phyloP scores from a whole-genome alignment of 1,284 basidiomycete species.

The Tilletia caries region DNA sequence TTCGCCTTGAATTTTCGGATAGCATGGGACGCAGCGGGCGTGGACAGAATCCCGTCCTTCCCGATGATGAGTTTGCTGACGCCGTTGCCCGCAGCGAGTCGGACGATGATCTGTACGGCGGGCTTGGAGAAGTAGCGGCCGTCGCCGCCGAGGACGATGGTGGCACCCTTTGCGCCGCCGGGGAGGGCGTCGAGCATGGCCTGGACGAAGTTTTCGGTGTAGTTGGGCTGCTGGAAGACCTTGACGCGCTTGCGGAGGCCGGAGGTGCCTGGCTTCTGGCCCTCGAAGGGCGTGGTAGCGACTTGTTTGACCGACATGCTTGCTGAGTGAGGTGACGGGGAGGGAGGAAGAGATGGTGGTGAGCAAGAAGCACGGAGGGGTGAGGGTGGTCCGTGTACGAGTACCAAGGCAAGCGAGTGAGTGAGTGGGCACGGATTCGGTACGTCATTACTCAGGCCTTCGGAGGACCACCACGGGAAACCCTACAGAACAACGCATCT shows the following conservation, averaged over 20 bases:
- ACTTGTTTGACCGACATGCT: constrained; percentile 44
- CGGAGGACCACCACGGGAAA: too few relatives aligned
- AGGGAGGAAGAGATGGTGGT: neutral
- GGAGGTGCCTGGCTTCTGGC: constrained; percentile 53
- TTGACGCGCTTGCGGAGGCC: constrained; percentile 53
- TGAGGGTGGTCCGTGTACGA: too few relatives aligned
- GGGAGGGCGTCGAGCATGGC: constrained; percentile 87
- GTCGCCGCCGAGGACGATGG: constrained; percentile 93
- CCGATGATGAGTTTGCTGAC: constrained; percentile 52
- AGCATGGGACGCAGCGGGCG: constrained; percentile 90
- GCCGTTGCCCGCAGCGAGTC: constrained; percentile 79
- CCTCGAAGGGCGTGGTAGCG: constrained; percentile 49
- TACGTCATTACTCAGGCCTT: too few relatives aligned
- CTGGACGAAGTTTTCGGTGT: constrained; percentile 98
- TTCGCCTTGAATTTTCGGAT: constrained; percentile 94
- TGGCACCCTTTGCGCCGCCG: constrained; percentile 66
- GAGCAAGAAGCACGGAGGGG: neutral
- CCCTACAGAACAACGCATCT: too few relatives aligned
- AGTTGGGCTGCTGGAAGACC: constrained; percentile 66
- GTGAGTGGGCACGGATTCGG: too few relatives aligned
- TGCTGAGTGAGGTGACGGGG: neutral
- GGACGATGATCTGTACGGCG: constrained; percentile 83
- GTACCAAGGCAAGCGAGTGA: too few relatives aligned
- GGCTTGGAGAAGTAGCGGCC: constrained; percentile 91
- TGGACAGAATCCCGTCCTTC: constrained; percentile 86